Base-by-base conservation (phyloP, 1,139 yeast species). In the Scheffersomyces lignicola region DNA sequence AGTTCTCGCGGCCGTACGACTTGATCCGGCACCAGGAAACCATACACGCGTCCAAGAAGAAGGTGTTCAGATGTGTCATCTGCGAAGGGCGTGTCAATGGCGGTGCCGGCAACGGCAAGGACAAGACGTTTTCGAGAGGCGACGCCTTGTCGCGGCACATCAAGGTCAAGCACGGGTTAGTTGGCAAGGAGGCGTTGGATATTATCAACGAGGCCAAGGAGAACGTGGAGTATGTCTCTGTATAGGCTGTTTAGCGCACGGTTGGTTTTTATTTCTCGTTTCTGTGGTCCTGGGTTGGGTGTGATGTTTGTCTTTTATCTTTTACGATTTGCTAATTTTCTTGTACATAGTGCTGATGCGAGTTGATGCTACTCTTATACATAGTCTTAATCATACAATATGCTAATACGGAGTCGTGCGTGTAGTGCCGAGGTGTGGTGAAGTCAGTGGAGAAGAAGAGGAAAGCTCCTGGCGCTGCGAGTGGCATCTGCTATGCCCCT, bases 151-250 rank as follows among this genome's bases (percentile, higher is more conserved):
- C 74, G 1, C 59, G 76, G 43, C 76, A 70, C 45, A 69, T 70
- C 32, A 70, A 70, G 45, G 75, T 70, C 18, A 70, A 70, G 48
- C 76, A 70, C 51, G 70, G 68, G n/a, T 55, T 70, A 39, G 62
- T 59, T 22, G 76, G 76, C 13, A 52, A 65, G 38, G 75, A 70
- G 38, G 76, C 76, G 3, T 51, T 78, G 40, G 78, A 78, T 36
- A 78, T 85, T 31, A 80, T 84, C 47, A 80, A 81, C 50, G 79
- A 73, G 47, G 94, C 94, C 10, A 84, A 83, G 58, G 84, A 77
- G 47, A 78, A 84, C 54, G 88, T 83, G 35, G 92, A 83, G 57
- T 83, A 72, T 50, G 69, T 75, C 33, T 52, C 57, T 42, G 63
- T 59, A 31, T 36, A 29, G 29, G 17, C 3, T n/a, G n/a, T n/a